Percentiles rank a stretch among this genome's conserved stretches.
Evolutionary conservation across 2,329 filamentous ascomycete species (phyloP).

Genomic region (Seiridium unicorne): DNA sequence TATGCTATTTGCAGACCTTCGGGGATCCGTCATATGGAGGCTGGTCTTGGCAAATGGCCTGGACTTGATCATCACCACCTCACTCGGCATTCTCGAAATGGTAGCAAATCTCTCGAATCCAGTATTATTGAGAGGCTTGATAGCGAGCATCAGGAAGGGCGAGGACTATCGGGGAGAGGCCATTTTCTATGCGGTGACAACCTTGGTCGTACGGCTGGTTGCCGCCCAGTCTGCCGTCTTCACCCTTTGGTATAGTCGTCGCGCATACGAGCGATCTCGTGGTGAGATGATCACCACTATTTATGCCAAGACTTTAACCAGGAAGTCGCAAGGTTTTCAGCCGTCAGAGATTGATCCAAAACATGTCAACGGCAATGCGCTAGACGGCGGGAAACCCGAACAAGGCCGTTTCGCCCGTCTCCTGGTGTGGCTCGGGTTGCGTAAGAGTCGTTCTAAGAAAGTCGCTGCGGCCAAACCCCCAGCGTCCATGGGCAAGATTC

Average conservation of each 20-base stretch:
- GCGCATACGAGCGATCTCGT: constrained; percentile 78
- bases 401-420: constrained; percentile 25
- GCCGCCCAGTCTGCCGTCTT: constrained; percentile 67
- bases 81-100: constrained; percentile 63
- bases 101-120: constrained; percentile 56
- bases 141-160: constrained; percentile 62
- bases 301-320: constrained; percentile 72
- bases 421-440: constrained; percentile 23
- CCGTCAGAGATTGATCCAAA: constrained; percentile 22
- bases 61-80: constrained; percentile 69
- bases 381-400: constrained; percentile 15
- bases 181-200: constrained; percentile 63
- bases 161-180: constrained; percentile 50
- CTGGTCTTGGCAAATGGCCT: constrained; percentile 75
- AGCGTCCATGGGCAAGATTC: constrained; percentile 85
- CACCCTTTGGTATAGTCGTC: constrained; percentile 77
- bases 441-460: constrained; percentile 17
- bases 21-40: constrained; percentile 69
- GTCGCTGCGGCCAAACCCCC: constrained; percentile 43
- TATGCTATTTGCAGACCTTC: constrained; percentile 68
- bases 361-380: constrained; percentile 15
- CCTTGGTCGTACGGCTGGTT: constrained; percentile 58
- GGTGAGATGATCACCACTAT: constrained; percentile 86
- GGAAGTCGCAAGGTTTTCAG: constrained; percentile 53
- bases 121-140: constrained; percentile 68